A percentile compares a stretch with the other conserved stretches of the same genome.
Conservation (phyloP, 2,329 filamentous ascomycete genomes). For the Dactylellina cionopaga region DNA sequence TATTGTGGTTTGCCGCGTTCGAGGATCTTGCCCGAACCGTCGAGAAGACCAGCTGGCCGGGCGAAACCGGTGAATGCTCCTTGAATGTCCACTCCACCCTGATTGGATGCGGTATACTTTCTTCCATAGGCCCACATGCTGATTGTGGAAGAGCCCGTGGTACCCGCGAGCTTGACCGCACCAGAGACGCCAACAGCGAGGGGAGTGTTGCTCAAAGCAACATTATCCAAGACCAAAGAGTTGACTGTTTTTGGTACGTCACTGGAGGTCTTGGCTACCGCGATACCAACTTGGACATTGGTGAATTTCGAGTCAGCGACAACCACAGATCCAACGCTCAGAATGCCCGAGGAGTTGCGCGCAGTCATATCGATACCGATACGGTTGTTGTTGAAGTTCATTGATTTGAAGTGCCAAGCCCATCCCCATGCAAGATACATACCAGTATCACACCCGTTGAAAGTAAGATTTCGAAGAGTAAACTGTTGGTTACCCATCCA, state of each 20-base stretch:
- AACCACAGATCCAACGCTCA: conserved; percentile 81
- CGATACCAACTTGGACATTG: conserved; percentile 78
- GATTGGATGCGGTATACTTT: conserved; percentile 4
- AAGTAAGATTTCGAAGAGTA: conserved; percentile 81
- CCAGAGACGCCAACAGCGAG: conserved; percentile 90
- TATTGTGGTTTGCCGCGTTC: conserved; percentile 91
- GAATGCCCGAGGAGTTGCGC: conserved; percentile 59
- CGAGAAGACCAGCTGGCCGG: conserved; percentile 55
- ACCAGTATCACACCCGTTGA: conserved; percentile 80
- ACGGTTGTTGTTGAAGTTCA: conserved; percentile 77
- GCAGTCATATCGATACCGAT: conserved; percentile 78
- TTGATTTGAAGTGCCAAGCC: conserved; percentile 77
- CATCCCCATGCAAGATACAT: conserved; percentile 88
- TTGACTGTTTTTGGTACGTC: conserved; percentile 64
- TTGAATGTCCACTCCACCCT: conserved; percentile 9
- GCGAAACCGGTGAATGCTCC: conserved; percentile 12
- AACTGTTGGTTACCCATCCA: conserved; percentile 68
- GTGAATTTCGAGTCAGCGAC: conserved; percentile 81
- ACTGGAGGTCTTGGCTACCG: conserved; percentile 78
- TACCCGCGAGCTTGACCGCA: conserved; percentile 51
- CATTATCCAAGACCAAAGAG: conserved; percentile 70
- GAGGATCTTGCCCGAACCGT: conserved; percentile 74
- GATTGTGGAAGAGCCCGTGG: conserved; percentile 11
- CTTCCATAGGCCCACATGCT: conserved; percentile 32
- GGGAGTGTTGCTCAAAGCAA: conserved; percentile 69